These are phyloP conservation scores for Ceratocystiopsis minuta DNA, from an alignment of 2,329 filamentous ascomycete genomes.

Conservation along the genomic window DNA sequence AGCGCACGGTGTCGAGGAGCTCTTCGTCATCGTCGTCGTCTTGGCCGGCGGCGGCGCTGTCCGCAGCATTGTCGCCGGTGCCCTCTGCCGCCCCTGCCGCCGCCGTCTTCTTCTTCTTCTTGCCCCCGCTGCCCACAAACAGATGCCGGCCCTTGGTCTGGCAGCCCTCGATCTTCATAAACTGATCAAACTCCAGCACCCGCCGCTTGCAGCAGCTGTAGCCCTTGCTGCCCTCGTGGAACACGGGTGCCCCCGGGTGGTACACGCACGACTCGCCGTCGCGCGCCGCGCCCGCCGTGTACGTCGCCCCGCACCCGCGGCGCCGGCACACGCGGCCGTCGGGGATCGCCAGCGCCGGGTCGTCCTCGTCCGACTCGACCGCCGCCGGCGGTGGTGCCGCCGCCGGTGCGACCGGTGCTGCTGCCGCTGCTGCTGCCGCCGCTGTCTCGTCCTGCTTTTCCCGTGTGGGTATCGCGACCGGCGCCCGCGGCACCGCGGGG, in stretches of 20 bases:
- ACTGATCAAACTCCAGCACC: conserved; percentile 93
- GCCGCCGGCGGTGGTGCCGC: conserved; percentile 32
- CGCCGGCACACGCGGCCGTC: conserved; percentile 62
- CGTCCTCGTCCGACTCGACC: conserved; percentile 75
- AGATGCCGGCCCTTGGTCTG: conserved; percentile 65
- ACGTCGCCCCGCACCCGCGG: conserved; percentile 51
- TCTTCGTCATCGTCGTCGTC: conserved; percentile 41
- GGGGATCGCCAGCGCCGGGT: conserved; percentile 54
- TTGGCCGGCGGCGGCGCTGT: neutral
- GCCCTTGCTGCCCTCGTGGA: conserved; percentile 96
- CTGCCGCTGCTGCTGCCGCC: conserved; percentile 6
- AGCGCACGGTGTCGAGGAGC: conserved; percentile 56
- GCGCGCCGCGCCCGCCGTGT: conserved; percentile 40
- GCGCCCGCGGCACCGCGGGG: conserved; percentile 20
- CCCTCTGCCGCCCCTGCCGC: conserved; percentile 6
- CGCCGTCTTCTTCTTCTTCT: conserved; percentile 24
- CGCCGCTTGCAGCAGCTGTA: conserved; percentile 93
- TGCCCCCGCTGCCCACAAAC: conserved; percentile 63
- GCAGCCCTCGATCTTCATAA: conserved; percentile 89
- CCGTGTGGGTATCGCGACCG: conserved; percentile 24
- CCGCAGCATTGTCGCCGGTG: conserved; percentile 8
- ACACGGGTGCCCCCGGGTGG: conserved; percentile 80
- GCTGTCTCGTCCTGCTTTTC: conserved; percentile 13
- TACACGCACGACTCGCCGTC: conserved; percentile 66
- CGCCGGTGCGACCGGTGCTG: conserved; percentile 16